Percentiles rank a stretch among this genome's conserved stretches.
Conservation (phyloP, 805 yeast species). For the Saccharomyces cerevisiae region DNA sequence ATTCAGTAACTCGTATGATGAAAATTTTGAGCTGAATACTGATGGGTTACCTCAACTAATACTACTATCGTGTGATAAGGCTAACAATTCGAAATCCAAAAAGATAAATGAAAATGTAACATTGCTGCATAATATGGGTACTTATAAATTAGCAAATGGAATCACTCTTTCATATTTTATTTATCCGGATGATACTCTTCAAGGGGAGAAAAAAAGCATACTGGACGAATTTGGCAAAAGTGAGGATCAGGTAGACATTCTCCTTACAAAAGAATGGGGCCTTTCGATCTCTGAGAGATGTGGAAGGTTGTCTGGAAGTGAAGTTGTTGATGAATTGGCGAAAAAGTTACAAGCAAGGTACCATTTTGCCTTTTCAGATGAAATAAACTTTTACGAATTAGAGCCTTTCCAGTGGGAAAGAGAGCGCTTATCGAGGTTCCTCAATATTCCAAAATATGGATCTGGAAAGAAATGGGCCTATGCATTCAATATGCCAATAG, state of each 20-base stretch:
- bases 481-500: conserved; percentile 47
- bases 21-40: conserved; percentile 7
- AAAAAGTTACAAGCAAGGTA: conserved; percentile 49
- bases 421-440: conserved; percentile 46
- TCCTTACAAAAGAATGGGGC: conserved; percentile 59
- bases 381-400: conserved; percentile 45
- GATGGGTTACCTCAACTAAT: conserved; percentile 14
- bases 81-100: conserved; percentile 3
- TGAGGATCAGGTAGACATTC: conserved; percentile 39
- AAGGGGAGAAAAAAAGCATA: conserved; percentile 22
- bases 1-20: conserved; percentile 37
- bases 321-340: conserved; percentile 40
- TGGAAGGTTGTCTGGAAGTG: conserved; percentile 39
- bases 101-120: conserved; percentile 21
- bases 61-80: conserved; percentile 3
- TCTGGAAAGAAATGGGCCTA: conserved; percentile 60
- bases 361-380: conserved; percentile 43
- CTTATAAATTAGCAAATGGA: conserved; percentile 37
- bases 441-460: conserved; percentile 56
- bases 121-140: conserved; percentile 31
- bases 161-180: conserved; percentile 41
- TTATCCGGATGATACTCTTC: conserved; percentile 20
- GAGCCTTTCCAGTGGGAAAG: conserved; percentile 50
- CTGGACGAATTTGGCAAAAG: conserved; percentile 7
- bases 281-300: conserved; percentile 39